Base-by-base conservation (phyloP, 345 rosid genomes). In the Atalantia buxifolia region DNA sequence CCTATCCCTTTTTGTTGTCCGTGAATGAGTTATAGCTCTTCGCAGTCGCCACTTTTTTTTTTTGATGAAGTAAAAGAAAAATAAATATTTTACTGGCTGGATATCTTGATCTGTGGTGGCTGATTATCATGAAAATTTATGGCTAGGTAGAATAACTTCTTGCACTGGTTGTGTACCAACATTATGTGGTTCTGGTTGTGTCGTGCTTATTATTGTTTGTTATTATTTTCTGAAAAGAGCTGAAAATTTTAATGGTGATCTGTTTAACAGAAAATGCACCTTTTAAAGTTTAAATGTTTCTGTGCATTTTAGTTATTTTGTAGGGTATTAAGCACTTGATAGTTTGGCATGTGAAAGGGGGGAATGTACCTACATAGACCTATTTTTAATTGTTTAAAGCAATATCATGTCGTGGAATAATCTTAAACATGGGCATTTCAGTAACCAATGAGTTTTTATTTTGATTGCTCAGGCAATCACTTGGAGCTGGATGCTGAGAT, bases 401-500 rank as follows among this genome's bases (percentile, higher is more conserved):
- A 48, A 33, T 28, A 22, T 76, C 13, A 10, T 65, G 50, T 76
- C 6, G 18, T 6, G 45, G 45, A 25, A 25, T 56, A 33, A 36
- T 24, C 74, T 74, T 74, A 38, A 59, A 30, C 66, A 57, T 57
- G 40, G 79, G 71, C 45, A 28, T 59, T 67, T 33, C 42, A 56
- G 25, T 76, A 53, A 77, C 55, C 22, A 45, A 60, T 16, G n/a
- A 4, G 50, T 22, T 69, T 55, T 45, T 76, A 8, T 71, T 73
- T 79, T 81, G 59, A 71, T 77, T 83, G 67, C 59, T 82, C 92
- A 93, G 98, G 80, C 76, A 90, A 84, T 79, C 89, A 80, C 74
- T 83, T 95, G 90, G 95, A 95, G 76, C 83, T 93, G 75, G 98
- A 92, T 81, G 90, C 88, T 62, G 90, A 87, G 56, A 83, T 90